phyloP scores from a whole-genome alignment of 345 rosid species.

The Mangifera indica region DNA sequence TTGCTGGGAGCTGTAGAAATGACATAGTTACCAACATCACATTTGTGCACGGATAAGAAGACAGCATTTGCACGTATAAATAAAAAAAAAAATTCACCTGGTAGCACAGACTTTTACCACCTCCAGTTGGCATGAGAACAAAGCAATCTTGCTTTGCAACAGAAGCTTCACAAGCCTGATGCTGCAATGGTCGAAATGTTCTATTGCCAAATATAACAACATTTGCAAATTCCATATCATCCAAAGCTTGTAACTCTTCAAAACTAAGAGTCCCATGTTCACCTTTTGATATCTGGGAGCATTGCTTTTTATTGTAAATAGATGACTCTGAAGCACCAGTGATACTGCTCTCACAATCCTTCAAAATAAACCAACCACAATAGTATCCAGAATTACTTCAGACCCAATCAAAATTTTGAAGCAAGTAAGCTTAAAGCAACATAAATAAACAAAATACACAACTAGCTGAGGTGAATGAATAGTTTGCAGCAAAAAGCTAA shows the following conservation, averaged over 20 bases:
- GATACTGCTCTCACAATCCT: constrained; percentile 47
- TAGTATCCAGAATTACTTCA: constrained; percentile 23
- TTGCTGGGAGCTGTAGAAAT: constrained; percentile 73
- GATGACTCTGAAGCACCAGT: constrained; percentile 44
- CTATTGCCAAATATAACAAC: constrained; percentile 76
- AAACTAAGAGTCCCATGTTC: constrained; percentile 49
- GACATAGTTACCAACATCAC: constrained; percentile 5
- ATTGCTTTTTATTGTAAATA: constrained; percentile 34
- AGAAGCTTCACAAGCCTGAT: constrained; percentile 78
- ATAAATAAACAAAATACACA: background rate
- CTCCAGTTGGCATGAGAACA: constrained; percentile 88
- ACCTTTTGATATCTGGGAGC: constrained; percentile 24
- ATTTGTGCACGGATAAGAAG: constrained; percentile 5
- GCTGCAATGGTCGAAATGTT: constrained; percentile 69
- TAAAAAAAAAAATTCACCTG: constrained; percentile 54
- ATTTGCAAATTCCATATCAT: constrained; percentile 83
- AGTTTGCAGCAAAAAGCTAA: too few species aligned
- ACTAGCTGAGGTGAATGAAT: background rate
- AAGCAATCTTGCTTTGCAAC: constrained; percentile 72
- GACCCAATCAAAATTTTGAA: background rate
- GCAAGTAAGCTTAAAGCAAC: background rate
- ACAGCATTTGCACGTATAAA: constrained; percentile 2
- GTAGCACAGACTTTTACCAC: constrained; percentile 91
- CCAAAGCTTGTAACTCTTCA: constrained; percentile 70
- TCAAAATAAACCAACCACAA: constrained; percentile 30